phyloP scores from a whole-genome alignment of 208 protist species.

The Naegleria lovaniensis region DNA sequence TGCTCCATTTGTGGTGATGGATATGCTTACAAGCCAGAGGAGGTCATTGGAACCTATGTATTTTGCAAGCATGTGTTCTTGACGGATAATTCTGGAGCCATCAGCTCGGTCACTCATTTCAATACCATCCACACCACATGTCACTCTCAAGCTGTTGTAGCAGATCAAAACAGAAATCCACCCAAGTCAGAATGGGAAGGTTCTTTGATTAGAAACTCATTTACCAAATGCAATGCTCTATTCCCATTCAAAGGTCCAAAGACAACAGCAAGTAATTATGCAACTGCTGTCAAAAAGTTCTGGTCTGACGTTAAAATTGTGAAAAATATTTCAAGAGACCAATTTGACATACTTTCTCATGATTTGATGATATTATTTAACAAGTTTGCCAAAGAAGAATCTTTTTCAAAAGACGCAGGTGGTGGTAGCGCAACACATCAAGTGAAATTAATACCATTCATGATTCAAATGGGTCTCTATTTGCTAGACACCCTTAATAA shows the following conservation, averaged over 20 bases:
- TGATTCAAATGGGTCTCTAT: slow-evolving; percentile 54
- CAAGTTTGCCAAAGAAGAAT: slow-evolving; percentile 45
- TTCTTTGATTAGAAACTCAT: slow-evolving; percentile 63
- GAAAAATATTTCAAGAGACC: slow-evolving; percentile 28
- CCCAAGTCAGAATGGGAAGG: slow-evolving; percentile 74
- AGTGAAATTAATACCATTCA: slow-evolving; percentile 51
- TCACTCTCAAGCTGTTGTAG: slow-evolving; percentile 54
- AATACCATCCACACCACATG: slow-evolving; percentile 66
- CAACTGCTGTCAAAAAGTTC: background rate
- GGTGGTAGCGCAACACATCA: slow-evolving; percentile 60
- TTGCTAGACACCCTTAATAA: slow-evolving; percentile 43
- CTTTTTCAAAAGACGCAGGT: slow-evolving; percentile 51
- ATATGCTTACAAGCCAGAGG: slow-evolving; percentile 56
- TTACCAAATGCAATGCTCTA: slow-evolving; percentile 67
- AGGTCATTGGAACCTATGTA: slow-evolving; percentile 66
- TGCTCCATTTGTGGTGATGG: slow-evolving; percentile 36
- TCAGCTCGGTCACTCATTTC: slow-evolving; percentile 64
- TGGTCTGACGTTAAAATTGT: background rate
- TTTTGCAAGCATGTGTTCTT: slow-evolving; percentile 42
- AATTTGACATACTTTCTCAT: slow-evolving; percentile 43
- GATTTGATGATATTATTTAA: slow-evolving; percentile 55
- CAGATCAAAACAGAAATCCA: slow-evolving; percentile 50
- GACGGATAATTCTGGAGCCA: slow-evolving; percentile 25
- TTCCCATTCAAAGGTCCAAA: slow-evolving; percentile 53
- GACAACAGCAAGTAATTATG: slow-evolving; percentile 43